A percentile compares a stretch with the other conserved stretches of the same genome.
Conservation (phyloP, 2,329 filamentous ascomycete species). For the Pseudogymnoascus sp. region DNA sequence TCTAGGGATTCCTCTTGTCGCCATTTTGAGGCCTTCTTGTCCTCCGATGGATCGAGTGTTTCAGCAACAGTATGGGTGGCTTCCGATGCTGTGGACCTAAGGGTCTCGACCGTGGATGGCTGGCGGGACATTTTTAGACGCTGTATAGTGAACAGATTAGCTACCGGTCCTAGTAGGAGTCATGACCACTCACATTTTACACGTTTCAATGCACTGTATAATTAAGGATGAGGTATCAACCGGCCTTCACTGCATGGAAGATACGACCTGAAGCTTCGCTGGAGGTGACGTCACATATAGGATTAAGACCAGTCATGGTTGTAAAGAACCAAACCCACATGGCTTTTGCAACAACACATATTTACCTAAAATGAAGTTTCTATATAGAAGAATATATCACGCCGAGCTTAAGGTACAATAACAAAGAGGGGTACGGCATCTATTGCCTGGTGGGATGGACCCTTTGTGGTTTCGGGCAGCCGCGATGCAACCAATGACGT, state of each 20-base stretch:
- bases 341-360: background rate
- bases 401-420: background rate
- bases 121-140: conserved; percentile 19
- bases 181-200: background rate
- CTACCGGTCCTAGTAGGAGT: background rate
- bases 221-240: background rate
- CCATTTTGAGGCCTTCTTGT: conserved; percentile 16
- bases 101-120: conserved; percentile 18
- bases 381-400: background rate
- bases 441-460: background rate
- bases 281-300: background rate
- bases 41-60: conserved; percentile 7
- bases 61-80: conserved; percentile 14
- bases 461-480: background rate
- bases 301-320: background rate
- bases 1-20: conserved; percentile 13
- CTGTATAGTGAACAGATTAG: background rate
- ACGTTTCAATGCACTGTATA: background rate
- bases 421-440: background rate
- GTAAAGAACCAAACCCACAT: background rate
- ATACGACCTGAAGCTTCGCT: background rate
- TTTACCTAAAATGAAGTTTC: background rate
- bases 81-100: conserved; percentile 16
- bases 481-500: background rate
- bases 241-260: background rate